Evolutionary conservation across 2,329 filamentous ascomycete species (phyloP).

Genomic region (Hypoxylon sp.): DNA sequence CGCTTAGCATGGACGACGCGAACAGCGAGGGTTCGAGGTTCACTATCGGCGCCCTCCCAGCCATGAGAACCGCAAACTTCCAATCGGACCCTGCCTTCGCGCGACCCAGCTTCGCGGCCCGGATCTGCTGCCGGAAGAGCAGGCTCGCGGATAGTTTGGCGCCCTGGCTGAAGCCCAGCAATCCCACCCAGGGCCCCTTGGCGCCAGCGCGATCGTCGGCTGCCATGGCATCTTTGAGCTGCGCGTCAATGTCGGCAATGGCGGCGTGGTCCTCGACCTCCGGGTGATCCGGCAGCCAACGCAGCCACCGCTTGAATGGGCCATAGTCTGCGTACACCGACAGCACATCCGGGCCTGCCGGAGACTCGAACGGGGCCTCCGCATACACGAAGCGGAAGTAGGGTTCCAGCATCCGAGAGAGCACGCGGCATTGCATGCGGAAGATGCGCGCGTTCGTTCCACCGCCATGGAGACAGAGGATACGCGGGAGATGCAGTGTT

Average conservation of each 20-base stretch:
- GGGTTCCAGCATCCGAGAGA: slow-evolving; percentile 62
- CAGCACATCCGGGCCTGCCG: slow-evolving; percentile 73
- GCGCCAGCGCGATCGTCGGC: slow-evolving; percentile 65
- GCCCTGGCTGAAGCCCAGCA: slow-evolving; percentile 78
- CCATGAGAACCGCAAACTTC: slow-evolving; percentile 73
- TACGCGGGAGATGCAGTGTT: slow-evolving; percentile 67
- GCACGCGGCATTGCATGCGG: slow-evolving; percentile 73
- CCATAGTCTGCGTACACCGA: slow-evolving; percentile 75
- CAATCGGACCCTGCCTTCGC: slow-evolving; percentile 56
- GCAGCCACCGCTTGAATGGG: slow-evolving; percentile 75
- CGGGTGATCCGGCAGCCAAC: slow-evolving; percentile 71
- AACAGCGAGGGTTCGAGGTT: slow-evolving; percentile 60
- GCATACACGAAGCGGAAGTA: slow-evolving; percentile 80
- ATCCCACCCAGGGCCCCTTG: slow-evolving; percentile 70
- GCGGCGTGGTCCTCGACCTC: slow-evolving; percentile 64
- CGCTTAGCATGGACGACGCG: slow-evolving; percentile 50
- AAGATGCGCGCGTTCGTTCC: slow-evolving; percentile 81
- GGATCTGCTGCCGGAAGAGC: slow-evolving; percentile 73
- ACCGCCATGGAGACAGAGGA: slow-evolving; percentile 86
- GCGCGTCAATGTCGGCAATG: slow-evolving; percentile 58
- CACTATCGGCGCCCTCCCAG: slow-evolving; percentile 73
- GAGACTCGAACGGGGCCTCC: slow-evolving; percentile 76
- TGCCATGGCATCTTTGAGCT: slow-evolving; percentile 64
- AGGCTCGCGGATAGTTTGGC: slow-evolving; percentile 73
- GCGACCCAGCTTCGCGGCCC: slow-evolving; percentile 56